Evolutionary conservation across 345 rosid species (phyloP), one percentile per base, ranked within the genome.

Genomic region (Fremontodendron californicum): DNA sequence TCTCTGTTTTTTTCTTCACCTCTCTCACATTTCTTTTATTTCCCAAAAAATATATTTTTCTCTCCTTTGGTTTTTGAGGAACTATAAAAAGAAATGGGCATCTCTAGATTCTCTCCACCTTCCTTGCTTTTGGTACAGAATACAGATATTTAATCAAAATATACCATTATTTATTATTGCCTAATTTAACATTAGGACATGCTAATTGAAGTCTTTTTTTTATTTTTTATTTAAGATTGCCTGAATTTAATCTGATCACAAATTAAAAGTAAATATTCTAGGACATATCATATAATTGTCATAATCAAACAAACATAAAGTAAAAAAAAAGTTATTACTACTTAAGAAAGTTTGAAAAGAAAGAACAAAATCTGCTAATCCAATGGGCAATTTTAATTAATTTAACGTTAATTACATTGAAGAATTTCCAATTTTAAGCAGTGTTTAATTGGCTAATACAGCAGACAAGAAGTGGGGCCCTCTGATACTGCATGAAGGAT

Each of bases 71-170:
- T 25, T 73, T 78, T 75, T 40, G 9, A 76, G 68, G 74, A 78
- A 62, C 69, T 25, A 12, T 46, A 48, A 54, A 54, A 64, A 40
- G 29, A 78, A 46, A 67, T 55, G 76, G 62, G 77, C 77, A 85
- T 84, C 87, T 88, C 88, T 82, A 83, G 87, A 90, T 87, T 85
- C 91, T 85, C 89, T 82, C 93, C 82, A 49, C 79, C 78, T 79
- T 77, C 78, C 79, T 75, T 79, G 77, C 80, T 42, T 78, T 87
- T 81, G 33, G 62, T 57, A 57, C 62, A n/a, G n/a, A 63, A 64
- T 78, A 71, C 78, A 46, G 43, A 79, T 74, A 65, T 39, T 81
- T 19, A 65, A 15, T 23, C 48, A 25, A 21, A 64, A 16, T 35
- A 29, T 16, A 46, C 21, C 12, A 10, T 43, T 40, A 3, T 51